Evolutionary conservation across 805 yeast species (phyloP).

Genomic region (Metschnikowia gelsemii): DNA sequence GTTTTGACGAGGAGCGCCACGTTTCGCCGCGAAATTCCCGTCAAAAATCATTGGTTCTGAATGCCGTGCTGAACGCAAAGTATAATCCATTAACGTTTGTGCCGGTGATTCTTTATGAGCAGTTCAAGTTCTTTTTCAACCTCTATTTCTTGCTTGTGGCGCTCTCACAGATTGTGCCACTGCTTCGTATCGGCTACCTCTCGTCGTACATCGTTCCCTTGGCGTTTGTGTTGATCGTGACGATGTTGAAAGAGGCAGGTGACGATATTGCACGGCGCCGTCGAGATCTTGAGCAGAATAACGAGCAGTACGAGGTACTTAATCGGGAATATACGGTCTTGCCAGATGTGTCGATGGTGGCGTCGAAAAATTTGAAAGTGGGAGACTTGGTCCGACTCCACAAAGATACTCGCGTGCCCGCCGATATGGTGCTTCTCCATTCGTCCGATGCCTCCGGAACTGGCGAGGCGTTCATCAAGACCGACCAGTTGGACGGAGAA

Average conservation of each 20-base stretch:
- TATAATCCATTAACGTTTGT: constrained; percentile 84
- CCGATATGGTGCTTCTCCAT: constrained; percentile 83
- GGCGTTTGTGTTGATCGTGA: constrained; percentile 86
- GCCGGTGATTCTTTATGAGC: constrained; percentile 89
- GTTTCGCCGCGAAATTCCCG: constrained; percentile 39
- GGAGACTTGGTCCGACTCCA: constrained; percentile 82
- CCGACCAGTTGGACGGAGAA: constrained; percentile 98
- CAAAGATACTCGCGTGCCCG: constrained; percentile 88
- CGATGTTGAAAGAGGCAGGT: constrained; percentile 93
- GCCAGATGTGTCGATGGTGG: constrained; percentile 28
- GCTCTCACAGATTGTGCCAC: constrained; percentile 87
- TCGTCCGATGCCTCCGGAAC: constrained; percentile 70
- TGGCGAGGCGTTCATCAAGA: constrained; percentile 83
- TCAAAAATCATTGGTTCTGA: constrained; percentile 47
- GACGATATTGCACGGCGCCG: constrained; percentile 91
- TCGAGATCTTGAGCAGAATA: constrained; percentile 86
- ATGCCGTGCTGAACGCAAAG: constrained; percentile 91
- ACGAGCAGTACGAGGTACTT: constrained; percentile 74
- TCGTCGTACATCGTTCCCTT: constrained; percentile 92
- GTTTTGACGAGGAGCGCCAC: constrained; percentile 31
- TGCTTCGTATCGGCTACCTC: constrained; percentile 85
- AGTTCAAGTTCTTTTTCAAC: constrained; percentile 95
- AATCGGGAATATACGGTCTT: constrained; percentile 25
- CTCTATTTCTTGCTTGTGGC: constrained; percentile 91
- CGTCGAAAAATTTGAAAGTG: constrained; percentile 66